phyloP scores from a whole-genome alignment of 306 rosid species.

The Sindora glabra region DNA sequence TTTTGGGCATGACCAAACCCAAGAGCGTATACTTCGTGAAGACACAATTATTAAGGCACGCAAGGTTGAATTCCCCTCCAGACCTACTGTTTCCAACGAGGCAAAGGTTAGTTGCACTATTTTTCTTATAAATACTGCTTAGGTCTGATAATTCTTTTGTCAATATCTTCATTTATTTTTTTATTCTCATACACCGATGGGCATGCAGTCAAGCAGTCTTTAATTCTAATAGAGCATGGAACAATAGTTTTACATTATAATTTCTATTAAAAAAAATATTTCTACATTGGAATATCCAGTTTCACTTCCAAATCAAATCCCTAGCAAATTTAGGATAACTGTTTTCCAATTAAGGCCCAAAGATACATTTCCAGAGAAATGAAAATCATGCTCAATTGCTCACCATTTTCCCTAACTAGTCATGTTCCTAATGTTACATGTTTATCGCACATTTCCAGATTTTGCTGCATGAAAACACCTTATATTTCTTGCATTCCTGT shows the following conservation, averaged over 20 bases:
- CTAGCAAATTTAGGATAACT: too few relatives aligned
- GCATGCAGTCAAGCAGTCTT: not conserved
- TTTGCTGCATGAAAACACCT: not conserved
- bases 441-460: not conserved
- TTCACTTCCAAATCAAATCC: too few relatives aligned
- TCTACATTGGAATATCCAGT: too few relatives aligned
- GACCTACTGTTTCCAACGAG: conserved; percentile 87
- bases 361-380: too few relatives aligned
- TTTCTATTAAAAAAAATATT: too few relatives aligned
- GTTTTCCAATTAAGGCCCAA: too few relatives aligned
- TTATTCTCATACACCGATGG: not conserved
- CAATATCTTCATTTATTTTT: not conserved
- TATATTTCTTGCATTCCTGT: not conserved
- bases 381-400: too few relatives aligned
- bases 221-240: too few relatives aligned
- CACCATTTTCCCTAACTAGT: too few relatives aligned
- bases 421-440: too few relatives aligned
- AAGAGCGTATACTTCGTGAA: too few relatives aligned
- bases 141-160: not conserved
- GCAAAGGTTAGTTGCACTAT: conserved; percentile 69
- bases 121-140: not conserved
- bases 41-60: conserved; percentile 98
- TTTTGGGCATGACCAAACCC: conserved; percentile 97
- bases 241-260: too few relatives aligned
- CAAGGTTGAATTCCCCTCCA: conserved; percentile 85